These are phyloP conservation scores for Podaxis sp. DNA, from an alignment of 768 basidiomycete genomes.

Conservation along the genomic window DNA sequence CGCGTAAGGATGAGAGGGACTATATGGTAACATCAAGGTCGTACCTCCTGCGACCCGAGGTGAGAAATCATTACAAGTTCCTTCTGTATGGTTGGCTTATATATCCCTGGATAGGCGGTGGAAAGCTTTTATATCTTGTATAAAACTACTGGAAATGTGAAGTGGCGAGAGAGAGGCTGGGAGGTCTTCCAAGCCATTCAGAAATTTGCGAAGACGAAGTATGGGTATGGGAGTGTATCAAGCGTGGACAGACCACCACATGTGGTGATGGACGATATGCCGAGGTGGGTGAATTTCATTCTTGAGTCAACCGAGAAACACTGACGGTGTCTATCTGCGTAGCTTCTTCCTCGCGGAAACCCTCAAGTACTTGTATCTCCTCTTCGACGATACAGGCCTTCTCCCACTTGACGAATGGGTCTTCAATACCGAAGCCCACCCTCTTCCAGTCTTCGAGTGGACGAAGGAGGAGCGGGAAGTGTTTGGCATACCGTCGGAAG, in stretches of 20 bases:
- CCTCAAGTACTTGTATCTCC: slow-evolving; percentile 69
- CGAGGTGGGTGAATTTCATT: slow-evolving; percentile 37
- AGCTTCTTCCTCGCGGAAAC: slow-evolving; percentile 50
- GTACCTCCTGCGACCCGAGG: slow-evolving; percentile 54
- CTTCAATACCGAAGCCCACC: slow-evolving; percentile 73
- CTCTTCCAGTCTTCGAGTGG: slow-evolving; percentile 75
- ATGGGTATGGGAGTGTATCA: slow-evolving; percentile 46
- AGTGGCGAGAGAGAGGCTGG: slow-evolving; percentile 57
- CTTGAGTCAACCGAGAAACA: not conserved
- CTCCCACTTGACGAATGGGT: slow-evolving; percentile 56
- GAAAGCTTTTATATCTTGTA: slow-evolving; percentile 57
- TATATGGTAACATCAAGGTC: slow-evolving; percentile 32
- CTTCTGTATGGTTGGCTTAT: not conserved
- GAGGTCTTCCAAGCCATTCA: slow-evolving; percentile 48
- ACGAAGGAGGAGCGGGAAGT: slow-evolving; percentile 47
- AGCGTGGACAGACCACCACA: slow-evolving; percentile 34
- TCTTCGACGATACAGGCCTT: slow-evolving; percentile 64
- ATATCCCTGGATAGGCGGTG: slow-evolving; percentile 36
- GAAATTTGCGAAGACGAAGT: slow-evolving; percentile 40
- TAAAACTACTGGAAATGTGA: slow-evolving; percentile 46
- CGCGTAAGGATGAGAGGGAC: slow-evolving; percentile 30
- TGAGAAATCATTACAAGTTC: slow-evolving; percentile 20
- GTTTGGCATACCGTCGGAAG: slow-evolving; percentile 35
- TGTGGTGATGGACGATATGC: slow-evolving; percentile 46
- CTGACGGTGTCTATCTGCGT: not conserved